phyloP scores from a whole-genome alignment of 768 basidiomycete genomes.

The Sarcodon aspratus region DNA sequence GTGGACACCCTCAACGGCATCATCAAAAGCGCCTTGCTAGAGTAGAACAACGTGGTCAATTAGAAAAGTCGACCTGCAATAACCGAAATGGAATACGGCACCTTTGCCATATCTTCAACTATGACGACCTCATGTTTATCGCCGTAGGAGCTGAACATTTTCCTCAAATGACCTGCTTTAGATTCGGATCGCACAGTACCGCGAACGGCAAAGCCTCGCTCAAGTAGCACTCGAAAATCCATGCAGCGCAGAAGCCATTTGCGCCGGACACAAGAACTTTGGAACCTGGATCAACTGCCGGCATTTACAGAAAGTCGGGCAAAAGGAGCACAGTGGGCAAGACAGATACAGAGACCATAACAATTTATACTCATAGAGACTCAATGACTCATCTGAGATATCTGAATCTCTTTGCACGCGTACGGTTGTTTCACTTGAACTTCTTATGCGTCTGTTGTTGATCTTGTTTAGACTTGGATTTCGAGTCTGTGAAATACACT shows the following conservation, averaged over 20 bases:
- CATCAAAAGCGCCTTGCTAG: conserved; percentile 63
- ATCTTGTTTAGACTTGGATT: no score
- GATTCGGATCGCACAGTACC: conserved; percentile 51
- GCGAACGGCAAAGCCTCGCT: conserved; percentile 50
- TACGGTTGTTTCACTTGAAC: no score
- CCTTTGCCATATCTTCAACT: conserved; percentile 58
- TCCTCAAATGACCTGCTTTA: conserved; percentile 48
- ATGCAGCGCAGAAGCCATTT: conserved; percentile 48
- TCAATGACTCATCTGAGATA: no score
- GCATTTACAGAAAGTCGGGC: conserved; percentile 14
- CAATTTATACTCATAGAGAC: no score
- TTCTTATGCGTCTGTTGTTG: no score
- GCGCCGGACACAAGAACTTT: conserved; percentile 47
- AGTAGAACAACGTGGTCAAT: background rate
- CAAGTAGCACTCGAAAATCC: conserved; percentile 45
- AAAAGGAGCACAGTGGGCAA: no score
- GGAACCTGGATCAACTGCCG: conserved; percentile 19
- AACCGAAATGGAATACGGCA: conserved; percentile 9
- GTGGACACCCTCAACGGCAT: conserved; percentile 66
- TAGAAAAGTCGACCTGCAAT: background rate
- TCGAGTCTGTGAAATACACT: no score
- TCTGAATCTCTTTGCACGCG: no score
- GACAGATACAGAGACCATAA: no score
- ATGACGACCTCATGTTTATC: conserved; percentile 54
- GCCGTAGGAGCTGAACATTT: conserved; percentile 40